A percentile compares a stretch with the other conserved stretches of the same genome.
phyloP scores from a whole-genome alignment of 2,329 filamentous ascomycete genomes.

The Claviceps africana region DNA sequence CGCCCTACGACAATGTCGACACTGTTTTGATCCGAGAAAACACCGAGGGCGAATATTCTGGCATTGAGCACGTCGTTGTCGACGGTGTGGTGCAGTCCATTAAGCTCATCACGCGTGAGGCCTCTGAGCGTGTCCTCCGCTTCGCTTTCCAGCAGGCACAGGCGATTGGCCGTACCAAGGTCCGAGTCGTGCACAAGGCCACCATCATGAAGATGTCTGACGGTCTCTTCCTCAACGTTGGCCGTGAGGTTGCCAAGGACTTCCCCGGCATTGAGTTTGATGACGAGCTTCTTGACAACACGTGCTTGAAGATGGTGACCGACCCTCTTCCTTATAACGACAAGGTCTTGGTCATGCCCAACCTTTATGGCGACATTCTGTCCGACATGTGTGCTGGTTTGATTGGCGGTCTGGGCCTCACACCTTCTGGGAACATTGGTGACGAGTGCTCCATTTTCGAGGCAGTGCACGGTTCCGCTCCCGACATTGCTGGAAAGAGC shows the following conservation, averaged over 20 bases:
- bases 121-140: conserved; percentile 86
- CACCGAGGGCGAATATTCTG: conserved; percentile 98
- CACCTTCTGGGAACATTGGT: conserved; percentile 95
- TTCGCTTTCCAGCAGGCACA: conserved; percentile 98
- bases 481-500: conserved; percentile 90
- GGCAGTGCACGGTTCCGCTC: conserved; percentile 93
- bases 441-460: conserved; percentile 99
- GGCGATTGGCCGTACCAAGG: conserved; percentile 87
- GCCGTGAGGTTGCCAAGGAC: conserved; percentile 77
- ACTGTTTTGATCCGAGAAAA: conserved; percentile 98
- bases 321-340: conserved; percentile 96
- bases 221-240: conserved; percentile 89
- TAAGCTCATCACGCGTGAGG: conserved; percentile 95
- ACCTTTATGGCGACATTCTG: conserved; percentile 98
- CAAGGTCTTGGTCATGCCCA: conserved; percentile 96
- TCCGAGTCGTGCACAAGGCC: conserved; percentile 97
- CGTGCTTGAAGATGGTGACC: conserved; percentile 96
- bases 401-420: conserved; percentile 92
- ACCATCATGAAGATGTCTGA: conserved; percentile 99
- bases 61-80: conserved; percentile 95
- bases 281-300: conserved; percentile 96
- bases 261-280: conserved; percentile 95
- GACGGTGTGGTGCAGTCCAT: conserved; percentile 98
- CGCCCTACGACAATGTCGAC: conserved; percentile 92
- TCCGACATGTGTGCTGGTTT: conserved; percentile 99